Evolutionary conservation across 441 rosid genomes (phyloP).

Genomic region (Arabidopsis hybrid): DNA sequence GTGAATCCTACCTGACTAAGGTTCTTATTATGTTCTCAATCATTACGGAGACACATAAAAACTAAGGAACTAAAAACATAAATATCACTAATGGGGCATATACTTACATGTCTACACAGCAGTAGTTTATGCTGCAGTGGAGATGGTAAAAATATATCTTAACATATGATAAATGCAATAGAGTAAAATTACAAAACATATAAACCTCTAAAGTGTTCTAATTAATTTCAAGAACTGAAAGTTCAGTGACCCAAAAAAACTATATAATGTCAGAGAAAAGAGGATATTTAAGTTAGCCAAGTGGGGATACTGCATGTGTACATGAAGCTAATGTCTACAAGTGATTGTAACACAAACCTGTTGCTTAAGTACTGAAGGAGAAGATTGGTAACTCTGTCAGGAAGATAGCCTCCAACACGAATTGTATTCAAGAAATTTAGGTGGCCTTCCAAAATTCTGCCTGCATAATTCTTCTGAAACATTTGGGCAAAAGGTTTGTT

Average conservation of each 20-base stretch:
- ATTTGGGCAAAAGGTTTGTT: constrained; percentile 86
- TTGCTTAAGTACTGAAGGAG: constrained; percentile 94
- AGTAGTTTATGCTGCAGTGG: constrained; percentile 11
- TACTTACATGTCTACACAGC: neutral
- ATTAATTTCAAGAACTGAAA: neutral
- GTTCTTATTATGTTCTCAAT: constrained; percentile 1
- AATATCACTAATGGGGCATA: neutral
- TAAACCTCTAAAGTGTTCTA: constrained; percentile 8
- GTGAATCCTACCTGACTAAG: constrained; percentile 14
- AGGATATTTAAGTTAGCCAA: constrained; percentile 16
- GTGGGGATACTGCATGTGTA: constrained; percentile 18
- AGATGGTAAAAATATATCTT: constrained; percentile 17
- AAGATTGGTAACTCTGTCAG: constrained; percentile 96
- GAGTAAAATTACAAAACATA: constrained; percentile 20
- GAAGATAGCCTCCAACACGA: constrained; percentile 92
- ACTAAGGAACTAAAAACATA: neutral
- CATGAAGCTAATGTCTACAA: constrained; percentile 26
- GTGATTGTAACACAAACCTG: constrained; percentile 59
- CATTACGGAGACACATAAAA: neutral
- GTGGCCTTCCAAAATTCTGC: constrained; percentile 94
- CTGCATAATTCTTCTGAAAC: constrained; percentile 95
- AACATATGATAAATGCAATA: constrained; percentile 6
- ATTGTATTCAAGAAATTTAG: constrained; percentile 77
- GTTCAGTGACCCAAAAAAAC: neutral
- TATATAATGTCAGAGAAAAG: constrained; percentile 1